Evolutionary conservation across 345 rosid genomes (phyloP), one percentile per base, ranked within the genome.

Genomic region (Eucalyptus pauciflora): DNA sequence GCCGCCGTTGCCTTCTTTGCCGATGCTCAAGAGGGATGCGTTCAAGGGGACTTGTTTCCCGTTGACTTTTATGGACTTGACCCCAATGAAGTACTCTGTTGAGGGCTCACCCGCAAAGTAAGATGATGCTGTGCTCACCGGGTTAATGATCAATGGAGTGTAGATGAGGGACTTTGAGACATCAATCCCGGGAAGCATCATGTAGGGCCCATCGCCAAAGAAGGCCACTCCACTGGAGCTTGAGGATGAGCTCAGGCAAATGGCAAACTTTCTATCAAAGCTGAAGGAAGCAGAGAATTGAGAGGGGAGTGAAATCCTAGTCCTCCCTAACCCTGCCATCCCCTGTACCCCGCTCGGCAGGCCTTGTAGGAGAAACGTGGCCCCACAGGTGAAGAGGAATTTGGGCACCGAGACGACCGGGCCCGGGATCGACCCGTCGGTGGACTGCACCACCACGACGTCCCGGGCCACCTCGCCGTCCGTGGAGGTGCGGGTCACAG

Each of bases 1-100:
- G 49, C 97, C 97, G 3, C 96, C 96, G 6, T 86, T 24, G 52
- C 97, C 96, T 56, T 90, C 60, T 18, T 87, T 88, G 48, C 14
- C 58, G 54, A 94, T 92, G 27, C 89, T 41, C 13, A 94, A 50
- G 76, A 94, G 81, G 11, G 94, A 54, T 29, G 89, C 22, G 41
- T 93, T 93, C 13, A 95, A 62, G 25, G 88, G 87, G 22, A 95
- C 90, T 15, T 56, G 60, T 46, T 92, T 89, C 24, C 90, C 94
- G 37, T 91, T 91, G 85, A 95, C 90, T 49, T 29, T 86, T 41
- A 94, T 92, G 46, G 93, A 91, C 33, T 88, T 93, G 31, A 93
- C 91, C 79, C 91, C 91, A 16, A 93, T 91, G 92, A 92, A 92
- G 88, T 92, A 94, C 9, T 94, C 95, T 10, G 92, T 31, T 3